phyloP scores from a whole-genome alignment of 2,329 filamentous ascomycete species.

The Trichophyton benhamiae region DNA sequence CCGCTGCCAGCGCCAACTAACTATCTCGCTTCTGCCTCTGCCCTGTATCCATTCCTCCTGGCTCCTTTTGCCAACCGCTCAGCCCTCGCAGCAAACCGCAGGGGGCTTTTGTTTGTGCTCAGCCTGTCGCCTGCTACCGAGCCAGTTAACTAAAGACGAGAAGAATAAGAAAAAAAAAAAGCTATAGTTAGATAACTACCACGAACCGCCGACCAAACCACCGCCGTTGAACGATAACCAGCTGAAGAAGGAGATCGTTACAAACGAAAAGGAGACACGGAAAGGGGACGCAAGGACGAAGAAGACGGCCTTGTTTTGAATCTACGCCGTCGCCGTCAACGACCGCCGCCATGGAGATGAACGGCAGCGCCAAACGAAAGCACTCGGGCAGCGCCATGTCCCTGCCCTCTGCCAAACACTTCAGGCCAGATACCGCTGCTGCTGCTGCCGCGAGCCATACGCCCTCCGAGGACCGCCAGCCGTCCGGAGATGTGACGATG shows the following conservation, averaged over 20 bases:
- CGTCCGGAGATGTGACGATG: slow-evolving; percentile 27
- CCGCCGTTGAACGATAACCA: neutral
- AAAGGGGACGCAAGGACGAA: neutral
- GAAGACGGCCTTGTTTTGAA: neutral
- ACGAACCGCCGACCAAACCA: neutral
- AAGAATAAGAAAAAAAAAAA: no score
- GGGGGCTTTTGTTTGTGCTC: no score
- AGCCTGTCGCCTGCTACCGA: no score
- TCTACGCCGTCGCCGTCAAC: neutral
- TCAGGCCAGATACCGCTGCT: slow-evolving; percentile 36
- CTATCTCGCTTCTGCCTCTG: no score
- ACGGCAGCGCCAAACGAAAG: slow-evolving; percentile 43
- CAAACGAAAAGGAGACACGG: neutral
- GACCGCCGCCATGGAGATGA: slow-evolving; percentile 34
- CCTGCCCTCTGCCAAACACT: slow-evolving; percentile 45
- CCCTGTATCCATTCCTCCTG: no score
- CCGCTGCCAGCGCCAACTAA: no score
- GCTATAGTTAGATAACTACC: no score
- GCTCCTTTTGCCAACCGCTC: no score
- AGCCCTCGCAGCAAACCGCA: no score
- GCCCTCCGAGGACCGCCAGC: slow-evolving; percentile 27
- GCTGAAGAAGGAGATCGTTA: neutral
- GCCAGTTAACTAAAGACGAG: no score
- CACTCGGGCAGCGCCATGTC: slow-evolving; percentile 38
- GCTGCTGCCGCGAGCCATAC: slow-evolving; percentile 19